Conservation (phyloP, 192 early-diverging fungal species). For the Linnemannia elongata region DNA sequence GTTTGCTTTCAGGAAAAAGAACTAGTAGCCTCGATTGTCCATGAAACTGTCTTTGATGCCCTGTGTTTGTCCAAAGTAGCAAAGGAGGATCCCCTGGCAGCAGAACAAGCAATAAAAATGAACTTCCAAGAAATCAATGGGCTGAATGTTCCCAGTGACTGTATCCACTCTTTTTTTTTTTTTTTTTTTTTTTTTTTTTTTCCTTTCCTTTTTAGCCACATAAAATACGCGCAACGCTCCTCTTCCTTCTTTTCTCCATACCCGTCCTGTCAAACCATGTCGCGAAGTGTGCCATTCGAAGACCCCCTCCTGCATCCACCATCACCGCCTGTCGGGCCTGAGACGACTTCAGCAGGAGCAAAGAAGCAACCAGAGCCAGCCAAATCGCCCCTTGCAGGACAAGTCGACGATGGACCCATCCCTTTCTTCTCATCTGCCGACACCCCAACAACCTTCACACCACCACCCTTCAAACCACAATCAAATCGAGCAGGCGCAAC, state of each 20-base stretch:
- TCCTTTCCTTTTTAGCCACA: not conserved
- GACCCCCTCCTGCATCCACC: slow-evolving; percentile 51
- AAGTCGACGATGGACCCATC: slow-evolving; percentile 50
- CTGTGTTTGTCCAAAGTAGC: too few relatives aligned
- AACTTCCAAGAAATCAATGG: not conserved
- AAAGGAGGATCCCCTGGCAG: too few relatives aligned
- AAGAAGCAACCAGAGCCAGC: not conserved
- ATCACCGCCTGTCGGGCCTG: slow-evolving; percentile 25
- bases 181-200: not conserved
- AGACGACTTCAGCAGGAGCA: not conserved
- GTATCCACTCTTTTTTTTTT: not conserved
- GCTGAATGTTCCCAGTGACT: not conserved
- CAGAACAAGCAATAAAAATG: not conserved
- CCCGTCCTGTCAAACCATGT: slow-evolving; percentile 27
- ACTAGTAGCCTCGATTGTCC: not conserved
- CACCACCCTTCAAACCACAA: slow-evolving; percentile 19
- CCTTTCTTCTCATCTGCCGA: slow-evolving; percentile 26
- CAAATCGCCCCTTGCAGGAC: not conserved
- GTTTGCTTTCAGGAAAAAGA: slow-evolving; percentile 79
- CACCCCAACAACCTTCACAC: slow-evolving; percentile 29
- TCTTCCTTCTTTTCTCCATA: not conserved
- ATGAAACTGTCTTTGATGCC: not conserved
- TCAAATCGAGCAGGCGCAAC: not conserved
- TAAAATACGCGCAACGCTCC: not conserved
- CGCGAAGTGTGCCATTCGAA: slow-evolving; percentile 44